These are phyloP conservation scores for Rhizophagus clarus DNA, from an alignment of 192 early-diverging fungal genomes.

Conservation along the genomic window DNA sequence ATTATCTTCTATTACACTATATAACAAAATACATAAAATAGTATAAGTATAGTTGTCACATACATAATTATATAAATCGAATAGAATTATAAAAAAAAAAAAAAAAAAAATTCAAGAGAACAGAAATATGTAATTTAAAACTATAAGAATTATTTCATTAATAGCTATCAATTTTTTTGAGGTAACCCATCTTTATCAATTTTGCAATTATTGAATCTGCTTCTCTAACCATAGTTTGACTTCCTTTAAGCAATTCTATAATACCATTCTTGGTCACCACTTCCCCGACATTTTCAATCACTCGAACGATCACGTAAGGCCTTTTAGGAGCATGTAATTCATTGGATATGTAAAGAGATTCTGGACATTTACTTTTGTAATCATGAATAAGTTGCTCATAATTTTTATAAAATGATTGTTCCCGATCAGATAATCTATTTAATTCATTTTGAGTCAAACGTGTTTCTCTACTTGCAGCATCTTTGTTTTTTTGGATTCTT, in stretches of 20 bases:
- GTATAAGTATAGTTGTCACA: no score
- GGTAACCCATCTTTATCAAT: background rate
- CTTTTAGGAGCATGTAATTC: background rate
- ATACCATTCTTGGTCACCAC: background rate
- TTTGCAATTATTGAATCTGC: background rate
- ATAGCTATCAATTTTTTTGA: background rate
- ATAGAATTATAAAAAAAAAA: no score
- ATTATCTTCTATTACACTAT: background rate
- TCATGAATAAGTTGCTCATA: background rate
- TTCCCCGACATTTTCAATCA: background rate
- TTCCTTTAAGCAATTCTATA: background rate
- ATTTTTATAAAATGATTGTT: background rate
- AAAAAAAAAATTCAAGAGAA: no score
- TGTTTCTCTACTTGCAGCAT: background rate
- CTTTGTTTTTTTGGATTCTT: background rate
- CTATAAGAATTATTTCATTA: no score
- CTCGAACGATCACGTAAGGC: background rate
- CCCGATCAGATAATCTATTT: background rate
- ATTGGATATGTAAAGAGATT: background rate
- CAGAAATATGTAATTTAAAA: no score
- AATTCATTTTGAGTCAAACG: background rate
- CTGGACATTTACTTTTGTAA: background rate
- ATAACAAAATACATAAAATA: no score
- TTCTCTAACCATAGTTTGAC: background rate
- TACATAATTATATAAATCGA: no score